Evolutionary conservation across 176 grass and related monocot species (phyloP).

Genomic region (Avena sativa): DNA sequence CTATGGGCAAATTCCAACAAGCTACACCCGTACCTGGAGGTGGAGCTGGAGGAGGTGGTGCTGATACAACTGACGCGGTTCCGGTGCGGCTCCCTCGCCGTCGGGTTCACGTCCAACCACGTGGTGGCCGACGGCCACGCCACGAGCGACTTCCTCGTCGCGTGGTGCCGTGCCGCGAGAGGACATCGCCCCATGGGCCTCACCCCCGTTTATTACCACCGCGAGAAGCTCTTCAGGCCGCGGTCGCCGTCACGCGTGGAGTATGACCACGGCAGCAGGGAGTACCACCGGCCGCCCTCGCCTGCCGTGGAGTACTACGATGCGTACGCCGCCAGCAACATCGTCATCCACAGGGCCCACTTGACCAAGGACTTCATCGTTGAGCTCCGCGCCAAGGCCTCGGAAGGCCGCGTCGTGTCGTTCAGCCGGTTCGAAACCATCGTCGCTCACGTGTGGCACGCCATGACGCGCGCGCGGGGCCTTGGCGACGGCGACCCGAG

Average conservation of each 20-base stretch:
- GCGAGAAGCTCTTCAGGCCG: constrained; percentile 37
- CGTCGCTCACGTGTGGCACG: too few species aligned
- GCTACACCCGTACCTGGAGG: constrained; percentile 48
- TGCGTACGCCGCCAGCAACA: constrained; percentile 15
- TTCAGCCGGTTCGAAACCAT: too few species aligned
- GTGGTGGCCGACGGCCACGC: constrained; percentile 61
- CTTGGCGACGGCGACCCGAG: too few species aligned
- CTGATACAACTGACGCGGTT: constrained; percentile 69
- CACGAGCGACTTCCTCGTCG: constrained; percentile 67
- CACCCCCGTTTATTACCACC: constrained; percentile 28
- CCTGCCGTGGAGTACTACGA: constrained; percentile 8
- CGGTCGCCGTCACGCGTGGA: not conserved
- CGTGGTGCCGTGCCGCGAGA: constrained; percentile 60
- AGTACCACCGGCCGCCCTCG: too few species aligned
- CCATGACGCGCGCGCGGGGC: too few species aligned
- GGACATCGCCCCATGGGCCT: constrained; percentile 31
- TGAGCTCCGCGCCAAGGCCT: too few species aligned
- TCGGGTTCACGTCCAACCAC: constrained; percentile 61
- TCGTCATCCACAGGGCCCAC: too few species aligned
- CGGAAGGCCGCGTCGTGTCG: too few species aligned
- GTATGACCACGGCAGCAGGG: too few species aligned
- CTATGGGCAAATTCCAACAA: too few species aligned
- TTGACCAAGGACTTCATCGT: too few species aligned
- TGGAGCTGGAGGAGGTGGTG: constrained; percentile 48
- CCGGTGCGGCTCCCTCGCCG: constrained; percentile 61